Conservation (phyloP, 108 stramenopile genomes). For the Fistulifera pelliculosa region DNA sequence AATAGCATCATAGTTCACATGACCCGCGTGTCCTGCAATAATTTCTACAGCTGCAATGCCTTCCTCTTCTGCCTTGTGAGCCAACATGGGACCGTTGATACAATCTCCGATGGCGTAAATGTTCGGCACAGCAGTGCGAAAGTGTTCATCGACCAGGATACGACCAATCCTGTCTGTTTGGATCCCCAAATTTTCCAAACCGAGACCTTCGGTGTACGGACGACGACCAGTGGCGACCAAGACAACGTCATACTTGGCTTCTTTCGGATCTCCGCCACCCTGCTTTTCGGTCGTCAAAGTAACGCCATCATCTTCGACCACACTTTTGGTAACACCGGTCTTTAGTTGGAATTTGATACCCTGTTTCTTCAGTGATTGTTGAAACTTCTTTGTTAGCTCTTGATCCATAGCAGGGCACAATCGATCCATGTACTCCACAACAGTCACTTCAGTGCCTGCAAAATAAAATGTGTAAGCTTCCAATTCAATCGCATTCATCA, state of each 20-base stretch:
- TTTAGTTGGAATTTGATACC: constrained; percentile 95
- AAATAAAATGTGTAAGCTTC: no score
- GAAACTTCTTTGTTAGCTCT: constrained; percentile 95
- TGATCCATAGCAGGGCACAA: constrained; percentile 92
- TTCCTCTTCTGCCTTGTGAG: constrained; percentile 99
- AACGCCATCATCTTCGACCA: constrained; percentile 80
- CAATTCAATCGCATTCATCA: no score
- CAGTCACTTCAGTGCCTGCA: constrained; percentile 78
- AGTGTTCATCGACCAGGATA: constrained; percentile 95
- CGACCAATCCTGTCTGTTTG: constrained; percentile 92
- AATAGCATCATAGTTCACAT: constrained; percentile 99
- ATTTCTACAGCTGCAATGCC: constrained; percentile 96
- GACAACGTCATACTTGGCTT: constrained; percentile 84
- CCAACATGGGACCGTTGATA: constrained; percentile 99
- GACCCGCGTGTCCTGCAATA: constrained; percentile 96
- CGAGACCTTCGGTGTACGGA: constrained; percentile 95
- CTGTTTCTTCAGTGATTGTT: constrained; percentile 94
- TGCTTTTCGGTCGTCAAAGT: constrained; percentile 87
- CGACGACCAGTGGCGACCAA: constrained; percentile 98
- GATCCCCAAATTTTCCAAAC: constrained; percentile 93
- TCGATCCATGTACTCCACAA: constrained; percentile 97
- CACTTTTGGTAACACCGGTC: constrained; percentile 91
- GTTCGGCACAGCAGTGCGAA: constrained; percentile 86
- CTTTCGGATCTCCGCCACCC: constrained; percentile 72
- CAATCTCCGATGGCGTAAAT: constrained; percentile 97